Conservation (phyloP, 108 stramenopile species). For the Bacterosira constricta region DNA sequence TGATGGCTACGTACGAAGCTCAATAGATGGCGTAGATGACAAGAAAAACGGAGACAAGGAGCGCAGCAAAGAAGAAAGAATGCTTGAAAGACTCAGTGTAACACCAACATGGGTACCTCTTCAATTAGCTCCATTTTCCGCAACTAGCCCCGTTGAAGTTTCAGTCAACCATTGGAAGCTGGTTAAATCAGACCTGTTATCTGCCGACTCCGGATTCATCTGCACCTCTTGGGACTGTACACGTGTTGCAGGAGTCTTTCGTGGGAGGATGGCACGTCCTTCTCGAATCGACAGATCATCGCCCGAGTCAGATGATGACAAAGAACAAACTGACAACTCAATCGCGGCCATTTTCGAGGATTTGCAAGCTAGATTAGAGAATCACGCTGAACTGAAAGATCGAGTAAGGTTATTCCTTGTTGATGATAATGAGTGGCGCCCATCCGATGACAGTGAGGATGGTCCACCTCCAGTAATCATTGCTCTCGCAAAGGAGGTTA, state of each 20-base stretch:
- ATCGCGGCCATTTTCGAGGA: constrained; percentile 47
- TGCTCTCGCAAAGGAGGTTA: constrained; percentile 55
- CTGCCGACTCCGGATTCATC: constrained; percentile 53
- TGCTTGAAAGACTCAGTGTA: constrained; percentile 50
- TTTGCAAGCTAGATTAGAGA: constrained; percentile 47
- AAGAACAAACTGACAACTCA: not conserved
- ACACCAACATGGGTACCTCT: constrained; percentile 74
- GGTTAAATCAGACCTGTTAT: constrained; percentile 61
- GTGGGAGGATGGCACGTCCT: constrained; percentile 51
- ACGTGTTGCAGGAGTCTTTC: constrained; percentile 68
- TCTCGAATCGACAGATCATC: too few species aligned
- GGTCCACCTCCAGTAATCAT: constrained; percentile 63
- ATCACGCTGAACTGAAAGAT: constrained; percentile 42
- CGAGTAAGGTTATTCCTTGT: constrained; percentile 69
- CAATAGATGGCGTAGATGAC: constrained; percentile 11
- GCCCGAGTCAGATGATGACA: not conserved
- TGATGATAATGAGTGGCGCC: constrained; percentile 64
- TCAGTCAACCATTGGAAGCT: constrained; percentile 44
- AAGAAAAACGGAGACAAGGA: constrained; percentile 10
- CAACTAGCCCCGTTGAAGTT: constrained; percentile 38
- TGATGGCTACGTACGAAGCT: constrained; percentile 14
- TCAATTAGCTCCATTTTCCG: constrained; percentile 57
- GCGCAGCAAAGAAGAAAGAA: constrained; percentile 1
- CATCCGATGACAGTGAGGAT: constrained; percentile 5
- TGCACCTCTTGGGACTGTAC: constrained; percentile 64